A percentile compares a stretch with the other conserved stretches of the same genome.
phyloP scores from a whole-genome alignment of 2,329 filamentous ascomycete species.

The Conoideocrella luteorostrata region DNA sequence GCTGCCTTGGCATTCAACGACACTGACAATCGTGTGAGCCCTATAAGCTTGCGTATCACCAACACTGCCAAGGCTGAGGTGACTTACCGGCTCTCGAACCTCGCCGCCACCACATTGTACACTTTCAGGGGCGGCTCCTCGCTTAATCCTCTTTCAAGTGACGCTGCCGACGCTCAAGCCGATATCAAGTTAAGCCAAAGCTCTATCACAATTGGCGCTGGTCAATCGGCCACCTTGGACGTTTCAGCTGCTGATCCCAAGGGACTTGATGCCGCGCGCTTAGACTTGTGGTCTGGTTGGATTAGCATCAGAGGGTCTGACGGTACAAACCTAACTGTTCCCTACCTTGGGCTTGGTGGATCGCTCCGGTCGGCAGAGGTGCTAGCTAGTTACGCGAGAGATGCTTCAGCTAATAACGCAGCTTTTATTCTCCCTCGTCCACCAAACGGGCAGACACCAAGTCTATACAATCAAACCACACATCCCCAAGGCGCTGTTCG shows the following conservation, averaged over 20 bases:
- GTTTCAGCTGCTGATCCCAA: slow-evolving; percentile 4
- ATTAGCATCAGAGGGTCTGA: slow-evolving; percentile 8
- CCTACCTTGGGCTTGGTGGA: slow-evolving; percentile 8
- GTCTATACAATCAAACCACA: too few relatives aligned
- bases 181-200: slow-evolving; percentile 6
- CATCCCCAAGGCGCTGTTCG: too few relatives aligned
- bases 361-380: slow-evolving; percentile 6
- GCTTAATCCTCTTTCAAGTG: background rate
- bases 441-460: too few relatives aligned
- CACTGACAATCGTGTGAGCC: slow-evolving; percentile 24
- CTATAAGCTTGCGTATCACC: background rate
- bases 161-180: background rate
- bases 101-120: background rate
- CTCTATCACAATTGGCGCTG: slow-evolving; percentile 2
- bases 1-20: slow-evolving; percentile 52
- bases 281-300: slow-evolving; percentile 12
- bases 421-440: too few relatives aligned
- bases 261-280: background rate
- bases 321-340: slow-evolving; percentile 7
- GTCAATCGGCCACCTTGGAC: slow-evolving; percentile 2
- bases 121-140: background rate
- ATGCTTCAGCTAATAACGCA: too few relatives aligned
- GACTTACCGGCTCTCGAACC: slow-evolving; percentile 3
- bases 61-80: slow-evolving; percentile 2
- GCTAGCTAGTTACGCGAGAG: too few relatives aligned